Percentiles rank a stretch among this genome's conserved stretches.
Evolutionary conservation across 31 red algal species (phyloP).

Genomic region (Bonnemaisonia californica): DNA sequence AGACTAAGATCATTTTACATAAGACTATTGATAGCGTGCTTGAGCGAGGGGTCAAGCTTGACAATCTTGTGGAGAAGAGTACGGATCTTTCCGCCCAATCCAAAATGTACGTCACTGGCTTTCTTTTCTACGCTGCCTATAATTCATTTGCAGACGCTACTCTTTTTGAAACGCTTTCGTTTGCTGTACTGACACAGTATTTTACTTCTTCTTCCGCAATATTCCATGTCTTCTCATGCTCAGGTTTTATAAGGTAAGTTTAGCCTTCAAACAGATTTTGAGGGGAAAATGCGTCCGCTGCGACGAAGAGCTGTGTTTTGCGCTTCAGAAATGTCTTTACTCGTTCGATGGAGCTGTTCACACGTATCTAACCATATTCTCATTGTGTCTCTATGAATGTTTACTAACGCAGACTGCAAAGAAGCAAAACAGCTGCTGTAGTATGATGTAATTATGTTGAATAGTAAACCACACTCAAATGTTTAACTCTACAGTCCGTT

Average conservation of each 20-base stretch:
- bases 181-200: too few relatives aligned
- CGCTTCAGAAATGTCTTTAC: too few relatives aligned
- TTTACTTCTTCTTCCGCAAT: too few relatives aligned
- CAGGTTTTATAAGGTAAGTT: too few relatives aligned
- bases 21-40: conserved; percentile 97
- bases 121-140: conserved; percentile 7
- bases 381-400: background rate
- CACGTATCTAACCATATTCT: background rate
- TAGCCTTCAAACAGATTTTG: too few relatives aligned
- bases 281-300: too few relatives aligned
- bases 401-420: conserved; percentile 66
- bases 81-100: conserved; percentile 93
- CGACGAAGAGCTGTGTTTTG: too few relatives aligned
- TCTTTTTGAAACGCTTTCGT: background rate
- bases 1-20: conserved; percentile 97
- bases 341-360: too few relatives aligned
- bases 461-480: background rate
- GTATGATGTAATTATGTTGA: conserved; percentile 66
- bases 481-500: background rate
- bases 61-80: conserved; percentile 96
- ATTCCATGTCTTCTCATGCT: too few relatives aligned
- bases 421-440: conserved; percentile 84
- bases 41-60: conserved; percentile 97
- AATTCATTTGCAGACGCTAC: background rate
- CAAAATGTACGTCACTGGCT: conserved; percentile 83